Percentiles rank a stretch among this genome's conserved stretches.
These are phyloP conservation scores for Lactarius hatsudake DNA, from an alignment of 768 basidiomycete species.

Conservation along the genomic window DNA sequence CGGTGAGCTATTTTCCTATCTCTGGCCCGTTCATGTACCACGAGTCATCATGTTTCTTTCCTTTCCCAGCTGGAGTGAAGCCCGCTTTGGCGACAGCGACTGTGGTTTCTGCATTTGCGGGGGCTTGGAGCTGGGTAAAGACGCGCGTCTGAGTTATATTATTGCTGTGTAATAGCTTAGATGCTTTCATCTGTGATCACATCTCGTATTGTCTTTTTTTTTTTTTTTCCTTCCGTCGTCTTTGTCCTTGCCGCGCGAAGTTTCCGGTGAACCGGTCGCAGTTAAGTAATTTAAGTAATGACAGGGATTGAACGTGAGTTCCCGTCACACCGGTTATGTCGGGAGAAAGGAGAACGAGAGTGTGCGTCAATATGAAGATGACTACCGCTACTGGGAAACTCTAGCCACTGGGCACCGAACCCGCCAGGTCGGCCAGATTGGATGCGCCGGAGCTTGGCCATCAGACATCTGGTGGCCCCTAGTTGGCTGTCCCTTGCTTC, in stretches of 20 bases:
- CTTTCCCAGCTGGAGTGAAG: conserved; percentile 76
- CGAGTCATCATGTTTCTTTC: conserved; percentile 33
- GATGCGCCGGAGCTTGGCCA: conserved; percentile 11
- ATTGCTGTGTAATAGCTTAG: conserved; percentile 44
- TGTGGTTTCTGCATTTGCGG: conserved; percentile 85
- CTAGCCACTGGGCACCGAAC: conserved; percentile 10
- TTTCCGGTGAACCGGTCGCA: conserved; percentile 1
- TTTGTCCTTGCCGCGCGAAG: conserved; percentile 13
- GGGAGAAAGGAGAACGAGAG: conserved; percentile 10
- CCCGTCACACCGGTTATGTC: conserved; percentile 19
- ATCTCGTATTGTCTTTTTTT: conserved; percentile 25
- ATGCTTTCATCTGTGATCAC: conserved; percentile 27
- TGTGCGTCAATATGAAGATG: conserved; percentile 12
- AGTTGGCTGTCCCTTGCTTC: conserved; percentile 21
- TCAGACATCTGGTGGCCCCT: conserved; percentile 24
- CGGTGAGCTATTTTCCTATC: conserved; percentile 53
- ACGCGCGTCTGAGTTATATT: conserved; percentile 64
- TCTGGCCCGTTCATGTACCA: conserved; percentile 30
- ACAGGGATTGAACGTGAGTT: conserved; percentile 19
- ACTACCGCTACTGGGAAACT: conserved; percentile 9
- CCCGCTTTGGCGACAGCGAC: conserved; percentile 89
- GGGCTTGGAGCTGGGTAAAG: conserved; percentile 95
- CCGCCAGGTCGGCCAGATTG: conserved; percentile 23
- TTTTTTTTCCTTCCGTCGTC: conserved; percentile 3
- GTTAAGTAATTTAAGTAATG: conserved; percentile 25